Evolutionary conservation across 2,329 filamentous ascomycete genomes (phyloP).

Genomic region (Cladobotryum protrusum): DNA sequence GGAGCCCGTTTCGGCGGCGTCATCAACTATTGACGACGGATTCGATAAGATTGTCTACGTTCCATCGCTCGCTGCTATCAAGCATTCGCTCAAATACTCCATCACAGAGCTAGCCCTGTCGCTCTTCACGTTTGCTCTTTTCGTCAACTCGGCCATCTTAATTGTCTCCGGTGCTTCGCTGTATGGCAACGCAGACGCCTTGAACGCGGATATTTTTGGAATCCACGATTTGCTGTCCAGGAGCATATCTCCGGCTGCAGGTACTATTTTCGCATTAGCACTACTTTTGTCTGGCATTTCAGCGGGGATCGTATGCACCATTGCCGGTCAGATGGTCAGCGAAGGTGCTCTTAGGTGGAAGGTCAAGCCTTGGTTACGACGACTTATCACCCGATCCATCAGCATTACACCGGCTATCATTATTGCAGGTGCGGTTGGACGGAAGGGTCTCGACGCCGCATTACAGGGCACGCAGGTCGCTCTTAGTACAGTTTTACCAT

Average conservation of each 20-base stretch:
- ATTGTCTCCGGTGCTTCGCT: constrained; percentile 76
- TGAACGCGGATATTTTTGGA: constrained; percentile 70
- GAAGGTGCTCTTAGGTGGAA: constrained; percentile 76
- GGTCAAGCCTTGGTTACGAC: constrained; percentile 69
- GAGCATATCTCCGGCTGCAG: constrained; percentile 67
- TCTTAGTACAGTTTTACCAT: constrained; percentile 71
- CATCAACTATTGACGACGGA: constrained; percentile 24
- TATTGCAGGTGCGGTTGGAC: constrained; percentile 73
- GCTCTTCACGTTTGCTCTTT: constrained; percentile 76
- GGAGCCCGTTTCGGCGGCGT: constrained; percentile 21
- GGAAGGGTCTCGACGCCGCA: constrained; percentile 61
- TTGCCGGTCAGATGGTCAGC: constrained; percentile 81
- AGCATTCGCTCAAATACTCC: constrained; percentile 66
- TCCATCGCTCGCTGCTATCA: constrained; percentile 67
- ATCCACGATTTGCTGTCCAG: constrained; percentile 68
- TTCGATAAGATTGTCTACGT: constrained; percentile 55
- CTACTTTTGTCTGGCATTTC: constrained; percentile 73
- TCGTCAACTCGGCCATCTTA: constrained; percentile 77
- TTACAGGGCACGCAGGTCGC: constrained; percentile 73
- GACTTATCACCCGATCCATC: constrained; percentile 70
- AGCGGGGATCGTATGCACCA: constrained; percentile 83
- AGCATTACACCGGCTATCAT: constrained; percentile 78
- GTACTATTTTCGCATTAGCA: constrained; percentile 77
- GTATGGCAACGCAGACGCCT: constrained; percentile 54
- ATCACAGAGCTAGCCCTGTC: constrained; percentile 64